Evolutionary conservation across 176 grass and related monocot species (phyloP).

Genomic region (Rhynchospora pubera): DNA sequence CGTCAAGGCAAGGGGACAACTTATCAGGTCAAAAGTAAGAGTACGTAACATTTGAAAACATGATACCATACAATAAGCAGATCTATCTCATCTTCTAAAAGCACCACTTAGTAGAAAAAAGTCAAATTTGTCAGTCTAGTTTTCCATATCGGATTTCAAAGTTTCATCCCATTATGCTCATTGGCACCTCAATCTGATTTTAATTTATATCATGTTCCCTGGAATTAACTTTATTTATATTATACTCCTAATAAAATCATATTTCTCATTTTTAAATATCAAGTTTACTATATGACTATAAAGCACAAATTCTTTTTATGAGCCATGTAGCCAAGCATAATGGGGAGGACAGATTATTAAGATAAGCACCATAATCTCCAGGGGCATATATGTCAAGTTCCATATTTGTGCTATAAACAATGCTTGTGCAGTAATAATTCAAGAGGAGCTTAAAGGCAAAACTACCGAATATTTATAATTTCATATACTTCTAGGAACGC

Average conservation of each 20-base stretch:
- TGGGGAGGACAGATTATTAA: no score
- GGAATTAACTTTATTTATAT: not conserved
- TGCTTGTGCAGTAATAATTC: not conserved
- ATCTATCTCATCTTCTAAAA: not conserved
- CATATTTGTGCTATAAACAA: not conserved
- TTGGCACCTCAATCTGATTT: not conserved
- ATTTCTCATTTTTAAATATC: not conserved
- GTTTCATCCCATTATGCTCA: not conserved
- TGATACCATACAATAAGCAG: not conserved
- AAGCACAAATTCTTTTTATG: not conserved
- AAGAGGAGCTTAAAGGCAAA: not conserved
- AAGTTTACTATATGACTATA: not conserved
- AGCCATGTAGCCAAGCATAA: not conserved
- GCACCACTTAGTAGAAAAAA: not conserved
- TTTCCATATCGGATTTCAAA: not conserved
- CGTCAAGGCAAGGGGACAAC: not conserved
- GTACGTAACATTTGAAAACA: not conserved
- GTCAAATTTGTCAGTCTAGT: not conserved
- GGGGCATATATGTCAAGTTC: not conserved
- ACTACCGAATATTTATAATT: not conserved
- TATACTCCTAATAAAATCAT: not conserved
- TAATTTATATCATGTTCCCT: not conserved
- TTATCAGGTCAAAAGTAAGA: not conserved
- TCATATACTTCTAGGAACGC: not conserved
- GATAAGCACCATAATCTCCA: not conserved